A percentile compares a stretch with the other conserved stretches of the same genome.
Evolutionary conservation across 225 moss, liverwort and hornwort genomes (phyloP).

Genomic region (Asterella californica): DNA sequence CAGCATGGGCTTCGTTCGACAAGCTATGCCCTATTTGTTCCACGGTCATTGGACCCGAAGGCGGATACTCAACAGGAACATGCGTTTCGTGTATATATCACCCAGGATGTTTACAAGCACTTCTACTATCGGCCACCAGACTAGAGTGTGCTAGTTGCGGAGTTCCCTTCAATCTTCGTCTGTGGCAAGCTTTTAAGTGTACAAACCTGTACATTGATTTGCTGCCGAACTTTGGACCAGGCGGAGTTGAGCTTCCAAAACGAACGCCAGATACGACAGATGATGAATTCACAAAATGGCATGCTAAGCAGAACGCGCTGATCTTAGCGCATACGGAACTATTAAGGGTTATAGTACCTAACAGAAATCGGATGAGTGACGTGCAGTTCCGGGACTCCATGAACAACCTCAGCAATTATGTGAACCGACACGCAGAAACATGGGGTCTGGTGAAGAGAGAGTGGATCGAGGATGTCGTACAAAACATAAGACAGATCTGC

Average conservation of each 20-base stretch:
- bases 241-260: neutral
- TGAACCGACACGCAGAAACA: too few species aligned
- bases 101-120: neutral
- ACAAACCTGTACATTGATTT: neutral
- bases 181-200: neutral
- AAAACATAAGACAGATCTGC: too few species aligned
- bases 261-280: neutral
- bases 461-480: too few species aligned
- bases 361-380: neutral
- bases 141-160: neutral
- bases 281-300: neutral
- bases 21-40: neutral
- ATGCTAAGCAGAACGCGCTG: neutral
- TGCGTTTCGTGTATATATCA: conserved; percentile 2
- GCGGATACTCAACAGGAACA: conserved; percentile 1
- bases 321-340: neutral
- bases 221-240: neutral
- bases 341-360: neutral
- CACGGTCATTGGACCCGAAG: neutral
- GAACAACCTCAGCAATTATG: neutral
- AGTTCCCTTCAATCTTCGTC: neutral
- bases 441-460: too few species aligned
- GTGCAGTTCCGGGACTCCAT: neutral
- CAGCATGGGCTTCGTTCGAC: neutral
- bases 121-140: neutral